Evolutionary conservation across 768 basidiomycete species (phyloP), one percentile per base, ranked within the genome.

Genomic region (Floccularia luteovirens): DNA sequence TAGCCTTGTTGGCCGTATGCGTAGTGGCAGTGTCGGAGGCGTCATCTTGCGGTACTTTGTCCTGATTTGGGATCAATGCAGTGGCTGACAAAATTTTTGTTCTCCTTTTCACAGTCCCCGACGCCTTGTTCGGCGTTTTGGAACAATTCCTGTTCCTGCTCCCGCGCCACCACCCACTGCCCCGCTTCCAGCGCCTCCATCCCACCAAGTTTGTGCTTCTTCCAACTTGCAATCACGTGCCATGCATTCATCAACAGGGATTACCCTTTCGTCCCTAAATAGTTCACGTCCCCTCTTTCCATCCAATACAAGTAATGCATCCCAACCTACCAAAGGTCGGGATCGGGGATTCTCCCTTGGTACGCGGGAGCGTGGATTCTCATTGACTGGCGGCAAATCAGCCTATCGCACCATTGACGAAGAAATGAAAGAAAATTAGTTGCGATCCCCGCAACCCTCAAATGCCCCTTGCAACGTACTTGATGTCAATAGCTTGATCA

Each of bases 1-100:
- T 0, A 72, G 67, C 43, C 53, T 77, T 8, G 59, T 74, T 19
- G 67, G 71, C n/a, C 59, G 78, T 34, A 53, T 78, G 54, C 61
- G 78, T 34, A 79, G 75, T 45, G 77, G 77, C 3, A 81, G 79
- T 43, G 54, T 70, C 14, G 59, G 66, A 25, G 49, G 54, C 10
- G 53, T 55, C 7, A 45, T 60, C 57, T 67, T 65, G 39, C 48
- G 64, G 57, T 36, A 24, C 16, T 35, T 37, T 23, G 47, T 43
- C 17, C 33, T 27, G 30, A 20, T 27, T 37, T 19, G 40, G 31
- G 42, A 43, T 28, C 31, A 21, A 10, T 43, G 36, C 27, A 25
- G 38, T 11, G 34, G 42, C 22, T 44, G 45, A 23, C 38, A n/a
- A 13, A 36, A 21, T 34, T 38, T 52, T 42, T 20, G 49, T 50